A percentile compares a stretch with the other conserved stretches of the same genome.
Evolutionary conservation across 139 green algal species (phyloP).

Genomic region (Astrephomene gubernaculifera): DNA sequence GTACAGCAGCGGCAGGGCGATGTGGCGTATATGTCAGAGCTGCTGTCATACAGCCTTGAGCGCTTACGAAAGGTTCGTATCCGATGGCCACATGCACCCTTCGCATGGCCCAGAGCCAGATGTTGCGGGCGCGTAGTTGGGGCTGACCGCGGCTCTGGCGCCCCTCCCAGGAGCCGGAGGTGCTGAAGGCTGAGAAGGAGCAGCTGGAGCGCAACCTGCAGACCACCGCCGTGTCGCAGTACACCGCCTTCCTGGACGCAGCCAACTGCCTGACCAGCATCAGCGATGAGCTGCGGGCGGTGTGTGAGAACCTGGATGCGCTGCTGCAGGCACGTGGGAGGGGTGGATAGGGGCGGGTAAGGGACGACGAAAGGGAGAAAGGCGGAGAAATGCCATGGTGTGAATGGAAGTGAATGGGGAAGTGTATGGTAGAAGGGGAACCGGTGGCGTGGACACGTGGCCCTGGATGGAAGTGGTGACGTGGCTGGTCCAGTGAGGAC

Average conservation of each 20-base stretch:
- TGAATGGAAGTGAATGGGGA: too few species aligned
- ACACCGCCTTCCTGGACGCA: conserved; percentile 65
- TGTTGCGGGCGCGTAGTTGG: too few species aligned
- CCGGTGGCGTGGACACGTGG: too few species aligned
- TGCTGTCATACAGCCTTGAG: conserved; percentile 92
- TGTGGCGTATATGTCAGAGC: conserved; percentile 86
- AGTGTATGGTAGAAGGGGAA: too few species aligned
- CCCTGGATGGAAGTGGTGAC: too few species aligned
- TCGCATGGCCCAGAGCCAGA: too few species aligned
- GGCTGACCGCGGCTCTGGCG: too few species aligned
- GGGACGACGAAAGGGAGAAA: too few species aligned
- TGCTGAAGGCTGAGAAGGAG: conserved; percentile 88
- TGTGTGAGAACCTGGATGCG: conserved; percentile 55
- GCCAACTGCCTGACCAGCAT: conserved; percentile 58
- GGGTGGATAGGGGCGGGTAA: too few species aligned
- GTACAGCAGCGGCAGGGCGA: conserved; percentile 60
- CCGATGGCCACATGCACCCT: neutral
- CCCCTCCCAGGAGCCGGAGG: conserved; percentile 92
- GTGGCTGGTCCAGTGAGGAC: too few species aligned
- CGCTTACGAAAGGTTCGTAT: conserved; percentile 79
- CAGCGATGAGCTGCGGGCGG: conserved; percentile 53
- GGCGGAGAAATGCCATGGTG: too few species aligned
- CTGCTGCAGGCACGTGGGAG: conserved; percentile 61
- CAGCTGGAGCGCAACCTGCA: conserved; percentile 74
- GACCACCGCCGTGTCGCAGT: conserved; percentile 61